Conservation (phyloP, 1,139 yeast species). For the Yamadazyma diospyri region DNA sequence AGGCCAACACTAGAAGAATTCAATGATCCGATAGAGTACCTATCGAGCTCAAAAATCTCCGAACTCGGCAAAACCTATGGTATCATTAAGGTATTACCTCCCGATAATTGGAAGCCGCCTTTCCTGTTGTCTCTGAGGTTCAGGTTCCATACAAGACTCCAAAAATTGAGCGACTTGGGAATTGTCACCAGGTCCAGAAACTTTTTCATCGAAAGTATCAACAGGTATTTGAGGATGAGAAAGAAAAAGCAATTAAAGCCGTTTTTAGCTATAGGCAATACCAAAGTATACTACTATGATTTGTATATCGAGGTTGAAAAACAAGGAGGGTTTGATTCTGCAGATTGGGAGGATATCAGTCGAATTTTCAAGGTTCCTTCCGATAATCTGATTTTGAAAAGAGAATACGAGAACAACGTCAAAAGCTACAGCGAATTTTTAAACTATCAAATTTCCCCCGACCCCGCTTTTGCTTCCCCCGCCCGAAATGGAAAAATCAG, state of each 20-base stretch:
- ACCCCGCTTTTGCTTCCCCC: not conserved
- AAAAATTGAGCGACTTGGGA: conserved; percentile 61
- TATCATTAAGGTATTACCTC: conserved; percentile 64
- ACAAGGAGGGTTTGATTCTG: conserved; percentile 20
- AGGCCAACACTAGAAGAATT: conserved; percentile 55
- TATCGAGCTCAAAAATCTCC: conserved; percentile 49
- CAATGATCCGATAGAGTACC: conserved; percentile 55
- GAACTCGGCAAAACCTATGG: conserved; percentile 60
- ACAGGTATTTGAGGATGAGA: conserved; percentile 52
- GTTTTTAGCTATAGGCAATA: conserved; percentile 20
- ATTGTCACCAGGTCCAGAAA: conserved; percentile 58
- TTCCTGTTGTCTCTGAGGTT: conserved; percentile 53
- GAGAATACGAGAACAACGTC: conserved; percentile 33
- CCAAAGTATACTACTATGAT: conserved; percentile 48
- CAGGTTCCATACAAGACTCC: conserved; percentile 63
- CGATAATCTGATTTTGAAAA: conserved; percentile 17
- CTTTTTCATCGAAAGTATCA: conserved; percentile 57
- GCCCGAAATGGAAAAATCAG: not conserved
- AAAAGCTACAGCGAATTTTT: conserved; percentile 46
- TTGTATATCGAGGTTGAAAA: conserved; percentile 45
- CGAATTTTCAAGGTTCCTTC: conserved; percentile 22
- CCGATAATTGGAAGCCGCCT: conserved; percentile 50
- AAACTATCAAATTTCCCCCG: conserved; percentile 13
- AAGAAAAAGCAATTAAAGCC: conserved; percentile 26
- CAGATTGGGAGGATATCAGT: conserved; percentile 36